phyloP scores from a whole-genome alignment of 768 basidiomycete species.

The Boletus sp. region DNA sequence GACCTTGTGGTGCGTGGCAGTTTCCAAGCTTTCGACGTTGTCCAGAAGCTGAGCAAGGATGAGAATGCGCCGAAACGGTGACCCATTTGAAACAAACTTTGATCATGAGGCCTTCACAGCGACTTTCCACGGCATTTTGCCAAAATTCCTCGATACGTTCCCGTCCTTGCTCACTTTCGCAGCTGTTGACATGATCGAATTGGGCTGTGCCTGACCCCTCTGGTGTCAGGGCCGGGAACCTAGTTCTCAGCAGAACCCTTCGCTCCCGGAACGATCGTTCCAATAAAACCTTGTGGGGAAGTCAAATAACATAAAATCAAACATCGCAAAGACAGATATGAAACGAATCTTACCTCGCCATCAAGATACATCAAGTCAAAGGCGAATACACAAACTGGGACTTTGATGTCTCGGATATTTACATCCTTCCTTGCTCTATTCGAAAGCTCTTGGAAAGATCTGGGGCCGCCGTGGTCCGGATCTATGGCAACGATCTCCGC shows the following conservation, averaged over 20 bases:
- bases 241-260: constrained; percentile 56
- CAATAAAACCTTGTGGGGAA: constrained; percentile 56
- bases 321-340: not conserved
- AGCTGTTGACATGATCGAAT: constrained; percentile 72
- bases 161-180: constrained; percentile 61
- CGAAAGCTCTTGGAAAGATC: constrained; percentile 85
- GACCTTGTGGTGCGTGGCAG: constrained; percentile 33
- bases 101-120: constrained; percentile 93
- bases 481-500: constrained; percentile 88
- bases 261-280: constrained; percentile 68
- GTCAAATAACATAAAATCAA: constrained; percentile 1
- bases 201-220: constrained; percentile 49
- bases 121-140: constrained; percentile 67
- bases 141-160: constrained; percentile 74
- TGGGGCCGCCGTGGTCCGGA: constrained; percentile 54
- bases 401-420: constrained; percentile 65
- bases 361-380: constrained; percentile 91
- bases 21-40: constrained; percentile 41
- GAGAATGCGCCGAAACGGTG: constrained; percentile 1
- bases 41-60: constrained; percentile 58
- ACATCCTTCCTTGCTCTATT: constrained; percentile 86
- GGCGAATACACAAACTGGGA: constrained; percentile 79
- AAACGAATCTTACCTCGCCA: constrained; percentile 55
- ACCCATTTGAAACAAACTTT: constrained; percentile 50
- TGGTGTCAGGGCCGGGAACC: constrained; percentile 56